Evolutionary conservation across 163 green algal genomes (phyloP), one percentile per base, ranked within the genome.

Genomic region (Scenedesmus sp.): DNA sequence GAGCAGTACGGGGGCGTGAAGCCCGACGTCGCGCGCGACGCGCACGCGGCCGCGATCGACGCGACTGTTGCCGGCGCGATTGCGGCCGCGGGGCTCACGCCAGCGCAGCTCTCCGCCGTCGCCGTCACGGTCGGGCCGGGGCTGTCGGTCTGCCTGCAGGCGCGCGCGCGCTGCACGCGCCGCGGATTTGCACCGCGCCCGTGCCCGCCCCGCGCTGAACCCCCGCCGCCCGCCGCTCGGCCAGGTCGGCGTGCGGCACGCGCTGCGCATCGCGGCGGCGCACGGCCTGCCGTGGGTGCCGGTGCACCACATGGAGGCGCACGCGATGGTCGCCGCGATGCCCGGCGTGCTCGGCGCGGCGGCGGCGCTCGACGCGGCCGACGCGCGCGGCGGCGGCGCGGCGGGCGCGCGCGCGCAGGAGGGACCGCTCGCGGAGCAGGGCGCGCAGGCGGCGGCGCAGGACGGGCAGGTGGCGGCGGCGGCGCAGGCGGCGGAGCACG

Each of bases 271-370:
- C 29, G 90, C 93, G 0, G 80, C 79, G 2, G 13, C 66, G 13
- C 85, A 95, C 72, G 57, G 75, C 0, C 72, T 98, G 29, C 92
- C 92, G 0, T 80, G 98, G 14, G 83, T 99, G 11, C 83, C 87
- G 9, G 91, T 99, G 39, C 96, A 99, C 74, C 96, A 99, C 86
- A 98, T 99, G 96, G 96, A 99, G 87, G 96, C 96, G 5, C 96
- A 99, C 78, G 93, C 94, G 1, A 84, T 98, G 36, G 89, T 98
- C 53, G 89, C 91, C 0, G 80, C 90, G 1, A 67, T 93, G 71
- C 71, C 71, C 4, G 71, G 71, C 18, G 56, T 80, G 7, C 29
- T 77, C n/a, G n/a, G n/a, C n/a, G n/a, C n/a, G n/a, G n/a, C n/a
- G n/a, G n/a, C n/a, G n/a, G n/a, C n/a, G n/a, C n/a, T n/a, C n/a